These are phyloP conservation scores for Yamadazyma sp. DNA, from an alignment of 805 yeast species.

Conservation along the genomic window DNA sequence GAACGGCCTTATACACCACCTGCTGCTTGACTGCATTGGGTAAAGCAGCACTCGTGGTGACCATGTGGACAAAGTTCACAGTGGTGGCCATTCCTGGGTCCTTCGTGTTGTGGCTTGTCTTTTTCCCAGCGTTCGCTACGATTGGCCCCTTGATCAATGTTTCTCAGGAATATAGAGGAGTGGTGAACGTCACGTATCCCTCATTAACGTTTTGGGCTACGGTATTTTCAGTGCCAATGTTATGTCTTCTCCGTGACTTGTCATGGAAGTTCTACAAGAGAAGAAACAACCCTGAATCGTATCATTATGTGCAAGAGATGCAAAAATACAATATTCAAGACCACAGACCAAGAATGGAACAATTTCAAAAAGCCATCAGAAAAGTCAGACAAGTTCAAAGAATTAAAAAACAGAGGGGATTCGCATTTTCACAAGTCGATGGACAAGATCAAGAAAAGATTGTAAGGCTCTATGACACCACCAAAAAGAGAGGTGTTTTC, in stretches of 20 bases:
- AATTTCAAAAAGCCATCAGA: conserved; percentile 94
- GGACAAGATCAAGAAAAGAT: conserved; percentile 86
- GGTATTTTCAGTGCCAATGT: conserved; percentile 66
- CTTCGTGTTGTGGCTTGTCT: conserved; percentile 73
- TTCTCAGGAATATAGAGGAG: conserved; percentile 83
- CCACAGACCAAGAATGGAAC: conserved; percentile 93
- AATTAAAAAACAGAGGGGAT: conserved; percentile 97
- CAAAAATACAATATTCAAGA: conserved; percentile 94
- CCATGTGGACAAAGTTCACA: conserved; percentile 94
- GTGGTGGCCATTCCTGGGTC: conserved; percentile 95
- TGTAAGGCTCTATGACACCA: conserved; percentile 92
- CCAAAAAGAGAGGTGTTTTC: conserved; percentile 74
- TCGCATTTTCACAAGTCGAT: conserved; percentile 95
- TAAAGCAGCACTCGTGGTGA: conserved; percentile 89
- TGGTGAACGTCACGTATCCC: conserved; percentile 71
- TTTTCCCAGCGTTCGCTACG: conserved; percentile 83
- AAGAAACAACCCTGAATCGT: conserved; percentile 86
- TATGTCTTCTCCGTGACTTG: conserved; percentile 84
- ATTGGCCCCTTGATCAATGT: conserved; percentile 82
- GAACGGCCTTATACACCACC: conserved; percentile 83
- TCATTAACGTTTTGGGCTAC: conserved; percentile 82
- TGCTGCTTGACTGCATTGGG: conserved; percentile 89
- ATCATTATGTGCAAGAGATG: conserved; percentile 94
- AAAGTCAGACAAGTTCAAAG: conserved; percentile 97
- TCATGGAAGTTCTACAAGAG: conserved; percentile 94